Conservation (phyloP, 768 basidiomycete species). For the Pleurotus platypus region DNA sequence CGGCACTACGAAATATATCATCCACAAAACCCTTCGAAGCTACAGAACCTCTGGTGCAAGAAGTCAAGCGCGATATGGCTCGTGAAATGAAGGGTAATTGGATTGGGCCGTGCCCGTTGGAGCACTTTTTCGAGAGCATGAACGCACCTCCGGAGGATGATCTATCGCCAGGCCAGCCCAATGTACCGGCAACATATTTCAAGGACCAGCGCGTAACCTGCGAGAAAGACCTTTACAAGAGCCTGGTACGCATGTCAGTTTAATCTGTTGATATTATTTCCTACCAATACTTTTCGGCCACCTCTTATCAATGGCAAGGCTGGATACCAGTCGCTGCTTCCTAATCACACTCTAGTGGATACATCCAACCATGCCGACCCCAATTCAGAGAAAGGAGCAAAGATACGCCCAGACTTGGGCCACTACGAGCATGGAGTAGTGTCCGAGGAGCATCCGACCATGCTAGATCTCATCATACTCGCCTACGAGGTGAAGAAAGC, state of each 20-base stretch:
- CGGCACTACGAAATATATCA: too few relatives aligned
- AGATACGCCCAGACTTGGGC: conserved; percentile 4
- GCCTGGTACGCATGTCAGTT: conserved; percentile 5
- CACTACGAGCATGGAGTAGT: conserved; percentile 9
- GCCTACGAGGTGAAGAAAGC: background rate
- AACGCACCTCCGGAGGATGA: background rate
- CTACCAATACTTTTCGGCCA: background rate
- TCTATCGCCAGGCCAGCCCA: background rate
- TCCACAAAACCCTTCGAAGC: too few relatives aligned
- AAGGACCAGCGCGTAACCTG: background rate
- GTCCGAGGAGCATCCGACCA: background rate
- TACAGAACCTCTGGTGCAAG: too few relatives aligned
- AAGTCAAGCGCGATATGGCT: background rate
- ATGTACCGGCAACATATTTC: background rate
- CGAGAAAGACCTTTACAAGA: conserved; percentile 10
- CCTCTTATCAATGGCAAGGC: background rate
- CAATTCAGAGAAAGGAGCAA: background rate
- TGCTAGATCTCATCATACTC: conserved; percentile 10
- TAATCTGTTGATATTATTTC: background rate
- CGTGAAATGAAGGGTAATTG: background rate
- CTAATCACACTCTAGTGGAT: conserved; percentile 9
- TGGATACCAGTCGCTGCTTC: background rate
- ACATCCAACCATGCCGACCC: conserved; percentile 9
- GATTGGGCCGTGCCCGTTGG: conserved; percentile 11
- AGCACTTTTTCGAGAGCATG: conserved; percentile 8